phyloP scores from a whole-genome alignment of 305 asterid species.

The Salvia sclarea region DNA sequence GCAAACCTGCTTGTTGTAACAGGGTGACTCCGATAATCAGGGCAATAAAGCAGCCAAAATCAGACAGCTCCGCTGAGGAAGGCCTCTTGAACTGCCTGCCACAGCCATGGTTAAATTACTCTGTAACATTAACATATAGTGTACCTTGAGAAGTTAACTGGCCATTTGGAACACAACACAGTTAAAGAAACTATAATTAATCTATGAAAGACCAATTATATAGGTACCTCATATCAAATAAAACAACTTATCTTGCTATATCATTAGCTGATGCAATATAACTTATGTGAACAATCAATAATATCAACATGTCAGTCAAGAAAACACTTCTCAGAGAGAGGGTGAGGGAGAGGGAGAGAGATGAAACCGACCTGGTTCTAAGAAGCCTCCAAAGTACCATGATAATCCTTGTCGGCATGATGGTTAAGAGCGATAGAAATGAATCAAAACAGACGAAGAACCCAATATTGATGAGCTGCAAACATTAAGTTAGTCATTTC shows the following conservation, averaged over 20 bases:
- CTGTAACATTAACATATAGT: slow-evolving; percentile 40
- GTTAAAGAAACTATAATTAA: slow-evolving; percentile 3
- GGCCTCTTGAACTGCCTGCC: slow-evolving; percentile 99
- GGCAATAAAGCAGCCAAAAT: slow-evolving; percentile 82
- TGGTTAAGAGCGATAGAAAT: slow-evolving; percentile 85
- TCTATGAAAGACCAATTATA: slow-evolving; percentile 21
- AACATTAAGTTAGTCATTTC: slow-evolving; percentile 31
- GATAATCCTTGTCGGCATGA: slow-evolving; percentile 89
- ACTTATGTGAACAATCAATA: background rate
- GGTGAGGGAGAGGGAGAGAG: slow-evolving; percentile 38
- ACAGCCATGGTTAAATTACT: slow-evolving; percentile 65
- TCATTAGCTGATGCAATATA: slow-evolving; percentile 12
- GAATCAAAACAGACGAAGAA: slow-evolving; percentile 94
- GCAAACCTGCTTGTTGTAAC: slow-evolving; percentile 90
- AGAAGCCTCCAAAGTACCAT: slow-evolving; percentile 66
- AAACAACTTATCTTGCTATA: slow-evolving; percentile 7
- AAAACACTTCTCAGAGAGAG: slow-evolving; percentile 25
- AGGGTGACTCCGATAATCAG: slow-evolving; percentile 73
- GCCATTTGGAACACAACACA: slow-evolving; percentile 18
- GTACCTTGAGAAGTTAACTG: slow-evolving; percentile 24
- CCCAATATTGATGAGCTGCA: slow-evolving; percentile 94
- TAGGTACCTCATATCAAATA: background rate
- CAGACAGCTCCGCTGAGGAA: slow-evolving; percentile 90
- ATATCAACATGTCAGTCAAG: slow-evolving; percentile 6
- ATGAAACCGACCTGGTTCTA: slow-evolving; percentile 68